Percentiles rank a stretch among this genome's conserved stretches.
These are phyloP conservation scores for Citeromyces nyonsensis DNA, from an alignment of 805 yeast species.

Conservation along the genomic window DNA sequence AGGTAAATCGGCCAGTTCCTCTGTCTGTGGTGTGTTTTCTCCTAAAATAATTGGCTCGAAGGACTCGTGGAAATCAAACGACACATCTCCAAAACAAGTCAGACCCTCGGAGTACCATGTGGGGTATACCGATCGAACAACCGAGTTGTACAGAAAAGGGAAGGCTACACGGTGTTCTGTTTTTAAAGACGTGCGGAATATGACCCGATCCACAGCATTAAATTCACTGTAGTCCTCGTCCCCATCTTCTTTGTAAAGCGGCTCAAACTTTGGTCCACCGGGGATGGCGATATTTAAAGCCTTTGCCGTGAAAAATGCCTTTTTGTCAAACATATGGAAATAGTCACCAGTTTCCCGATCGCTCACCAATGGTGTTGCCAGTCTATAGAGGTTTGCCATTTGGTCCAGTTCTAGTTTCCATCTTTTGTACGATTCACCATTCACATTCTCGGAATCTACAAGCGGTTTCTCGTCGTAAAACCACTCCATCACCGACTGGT, in stretches of 20 bases:
- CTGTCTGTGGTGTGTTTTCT: slow-evolving; percentile 6
- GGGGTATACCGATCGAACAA: slow-evolving; percentile 47
- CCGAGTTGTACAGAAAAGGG: slow-evolving; percentile 72
- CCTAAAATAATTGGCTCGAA: slow-evolving; percentile 21
- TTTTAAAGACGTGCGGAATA: slow-evolving; percentile 60
- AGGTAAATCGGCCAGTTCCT: slow-evolving; percentile 15
- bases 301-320: slow-evolving; percentile 80
- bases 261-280: slow-evolving; percentile 95
- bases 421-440: slow-evolving; percentile 62
- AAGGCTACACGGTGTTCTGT: slow-evolving; percentile 81
- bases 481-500: slow-evolving; percentile 55
- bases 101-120: slow-evolving; percentile 54
- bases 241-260: slow-evolving; percentile 51
- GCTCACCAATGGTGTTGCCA: slow-evolving; percentile 58
- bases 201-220: slow-evolving; percentile 76
- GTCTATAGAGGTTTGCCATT: slow-evolving; percentile 48
- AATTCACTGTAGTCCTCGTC: slow-evolving; percentile 78
- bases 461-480: slow-evolving; percentile 68
- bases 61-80: slow-evolving; percentile 37
- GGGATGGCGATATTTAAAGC: slow-evolving; percentile 79
- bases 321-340: slow-evolving; percentile 58
- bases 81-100: slow-evolving; percentile 32
- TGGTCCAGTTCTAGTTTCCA: slow-evolving; percentile 54
- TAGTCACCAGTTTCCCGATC: slow-evolving; percentile 44
- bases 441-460: slow-evolving; percentile 31